Base-by-base conservation (phyloP, 2,329 filamentous ascomycete genomes). In the Coniosporium uncinatum region DNA sequence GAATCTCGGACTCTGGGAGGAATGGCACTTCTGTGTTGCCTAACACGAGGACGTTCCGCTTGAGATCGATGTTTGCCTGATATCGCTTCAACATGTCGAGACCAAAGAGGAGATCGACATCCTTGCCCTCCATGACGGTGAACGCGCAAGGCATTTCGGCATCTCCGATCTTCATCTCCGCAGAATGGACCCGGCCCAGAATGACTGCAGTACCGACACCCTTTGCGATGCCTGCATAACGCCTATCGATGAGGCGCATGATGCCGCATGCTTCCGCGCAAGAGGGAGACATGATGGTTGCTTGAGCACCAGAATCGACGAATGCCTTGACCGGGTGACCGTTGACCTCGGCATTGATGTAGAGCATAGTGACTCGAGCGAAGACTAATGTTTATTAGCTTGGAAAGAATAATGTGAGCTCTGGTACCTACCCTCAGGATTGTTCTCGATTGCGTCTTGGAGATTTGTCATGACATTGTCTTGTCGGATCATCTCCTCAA, bases 51-150 rank as follows among this genome's bases (percentile, higher is more conserved):
- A 21, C 8, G 21, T 19, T 19, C 11, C 20, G 11, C 20, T 38
- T 38, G 13, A 98, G 75, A 60, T 98, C 93, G 55, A 98, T 91
- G 52, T 78, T 85, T 27, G 91, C 93, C 64, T 95, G 91, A 64
- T 97, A 90, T 31, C 93, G 81, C 68, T 95, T 96, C 46, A 98
- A 75, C 88, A 98, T 98, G 62, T 98, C 93, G 33, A 98, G 70
- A 3, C 93, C 93, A 13, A 98, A 78, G 2, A 98, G 76, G 16
- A 98, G 73, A 59, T 97, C 93, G 19, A 98, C 93, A 40, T 88
- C 82, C 65, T 97, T 98, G 49, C 93, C 93, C 67, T 98, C 93
- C 93, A 98, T 98, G 57, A 98, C 93, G 3, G 93, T 98, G 63
- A 98, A 98, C 45, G 89, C 93, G 67, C 90, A 97, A 3, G 91